A percentile compares a stretch with the other conserved stretches of the same genome.
phyloP scores from a whole-genome alignment of 257 asterid species.

The Solanum chilense region DNA sequence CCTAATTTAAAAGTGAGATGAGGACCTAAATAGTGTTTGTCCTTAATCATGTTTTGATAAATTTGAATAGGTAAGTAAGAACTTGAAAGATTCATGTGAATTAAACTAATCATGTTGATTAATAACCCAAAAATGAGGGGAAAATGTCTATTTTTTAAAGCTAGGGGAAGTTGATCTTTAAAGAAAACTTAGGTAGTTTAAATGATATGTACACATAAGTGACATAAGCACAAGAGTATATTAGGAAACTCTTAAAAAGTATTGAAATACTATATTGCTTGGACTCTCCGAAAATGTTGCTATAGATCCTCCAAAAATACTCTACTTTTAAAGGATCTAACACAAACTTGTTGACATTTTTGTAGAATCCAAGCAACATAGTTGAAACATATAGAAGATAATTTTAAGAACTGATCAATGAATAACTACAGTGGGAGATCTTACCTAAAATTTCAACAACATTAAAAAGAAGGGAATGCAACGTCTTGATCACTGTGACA shows the following conservation, averaged over 20 bases:
- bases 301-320: neutral
- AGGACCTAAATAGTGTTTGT: too few species aligned
- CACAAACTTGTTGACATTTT: neutral
- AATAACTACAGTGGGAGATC: neutral
- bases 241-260: neutral
- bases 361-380: neutral
- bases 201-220: too few species aligned
- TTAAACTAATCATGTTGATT: too few species aligned
- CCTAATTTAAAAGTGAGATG: too few species aligned
- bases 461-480: neutral
- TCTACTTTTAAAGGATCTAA: neutral
- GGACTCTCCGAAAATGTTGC: neutral
- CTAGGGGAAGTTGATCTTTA: too few species aligned
- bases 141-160: too few species aligned
- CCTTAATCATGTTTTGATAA: too few species aligned
- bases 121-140: too few species aligned
- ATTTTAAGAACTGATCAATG: neutral
- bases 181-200: too few species aligned
- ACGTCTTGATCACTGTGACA: neutral
- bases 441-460: neutral
- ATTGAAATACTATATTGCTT: neutral
- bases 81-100: too few species aligned
- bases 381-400: neutral
- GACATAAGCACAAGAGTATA: too few species aligned
- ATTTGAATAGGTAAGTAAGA: too few species aligned